Evolutionary conservation across 148 eudicot genomes (phyloP).

Genomic region (Rhododendron mucronatum): DNA sequence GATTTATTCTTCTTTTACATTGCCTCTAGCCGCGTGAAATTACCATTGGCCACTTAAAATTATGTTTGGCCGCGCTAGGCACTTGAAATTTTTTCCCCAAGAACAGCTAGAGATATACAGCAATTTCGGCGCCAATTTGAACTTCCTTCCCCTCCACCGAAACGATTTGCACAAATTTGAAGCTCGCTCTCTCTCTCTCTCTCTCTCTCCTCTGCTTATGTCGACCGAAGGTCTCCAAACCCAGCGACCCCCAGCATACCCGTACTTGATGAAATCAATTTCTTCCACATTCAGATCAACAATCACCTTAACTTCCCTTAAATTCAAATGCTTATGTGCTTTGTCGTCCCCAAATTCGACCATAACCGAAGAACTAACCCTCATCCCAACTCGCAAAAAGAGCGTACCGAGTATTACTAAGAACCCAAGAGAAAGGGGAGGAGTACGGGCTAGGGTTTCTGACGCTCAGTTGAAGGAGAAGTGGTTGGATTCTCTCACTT

Average conservation of each 20-base stretch:
- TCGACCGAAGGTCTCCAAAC: conserved; percentile 28
- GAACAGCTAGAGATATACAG: too few species aligned
- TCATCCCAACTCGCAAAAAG: conserved; percentile 16
- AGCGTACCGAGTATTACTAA: not conserved
- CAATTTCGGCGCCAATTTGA: not conserved
- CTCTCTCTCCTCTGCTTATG: not conserved
- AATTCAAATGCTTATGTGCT: conserved; percentile 16
- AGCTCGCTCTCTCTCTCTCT: not conserved
- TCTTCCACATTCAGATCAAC: conserved; percentile 26
- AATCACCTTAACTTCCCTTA: conserved; percentile 12
- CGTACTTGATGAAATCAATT: conserved; percentile 1
- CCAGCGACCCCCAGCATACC: conserved; percentile 4
- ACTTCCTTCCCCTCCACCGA: not conserved
- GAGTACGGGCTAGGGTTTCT: conserved; percentile 18
- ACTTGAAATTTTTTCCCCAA: too few species aligned
- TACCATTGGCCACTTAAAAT: too few species aligned
- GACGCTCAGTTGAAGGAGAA: conserved; percentile 41
- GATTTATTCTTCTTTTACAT: too few species aligned
- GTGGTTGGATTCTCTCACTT: conserved; percentile 64
- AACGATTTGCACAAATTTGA: not conserved
- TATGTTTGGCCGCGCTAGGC: too few species aligned
- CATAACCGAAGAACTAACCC: conserved; percentile 14
- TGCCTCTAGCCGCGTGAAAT: too few species aligned
- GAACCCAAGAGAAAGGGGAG: not conserved
- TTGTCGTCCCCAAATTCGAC: conserved; percentile 17